Evolutionary conservation across 108 stramenopile genomes (phyloP), one percentile per base, ranked within the genome.

Genomic region (Parietichytrium sp.): DNA sequence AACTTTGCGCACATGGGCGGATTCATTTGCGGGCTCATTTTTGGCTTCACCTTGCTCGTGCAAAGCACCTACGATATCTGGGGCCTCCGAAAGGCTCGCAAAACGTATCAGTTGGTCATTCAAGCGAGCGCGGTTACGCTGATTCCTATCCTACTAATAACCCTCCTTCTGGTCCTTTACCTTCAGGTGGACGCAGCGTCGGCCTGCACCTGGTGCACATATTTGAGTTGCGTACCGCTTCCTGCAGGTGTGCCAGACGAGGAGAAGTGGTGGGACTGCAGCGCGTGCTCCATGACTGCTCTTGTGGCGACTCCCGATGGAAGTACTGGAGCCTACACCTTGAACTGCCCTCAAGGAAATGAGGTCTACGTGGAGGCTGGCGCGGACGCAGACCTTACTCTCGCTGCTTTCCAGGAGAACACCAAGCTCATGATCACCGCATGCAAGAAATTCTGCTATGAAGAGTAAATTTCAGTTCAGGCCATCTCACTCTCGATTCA

Each of bases 1-100:
- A 96, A 96, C 84, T 96, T 93, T 84, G 91, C 91, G 25, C 83
- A 93, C 89, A 83, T 95, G 38, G 95, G 95, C 29, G 94, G 94
- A 23, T 87, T 95, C 82, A 49, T 92, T 2, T 93, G 92, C 82
- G 95, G 95, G 47, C 47, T 79, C 23, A 26, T 79, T 25, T 16
- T 79, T n/a, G 78, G 78, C 48, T 49, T 79, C 3, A 48, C 48
- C 29, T 29, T 79, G 12, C 48, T 49, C 78, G 78, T 79, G 26
- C 78, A 79, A 48, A 49, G 49, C 4, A 47, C 48, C 49, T 79
- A 79, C 78, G 48, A 79, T 29, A 49, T 49, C 16, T 49, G 78
- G 78, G 78, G 48, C 20, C 13, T 18, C 6, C 78, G 12, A 3
- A 48, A 79, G 78, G 26, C 12, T n/a, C 47, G 61, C 38, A 72